Evolutionary conservation across 164 flowering plant species (phyloP).

Genomic region (Vitis amurensis): DNA sequence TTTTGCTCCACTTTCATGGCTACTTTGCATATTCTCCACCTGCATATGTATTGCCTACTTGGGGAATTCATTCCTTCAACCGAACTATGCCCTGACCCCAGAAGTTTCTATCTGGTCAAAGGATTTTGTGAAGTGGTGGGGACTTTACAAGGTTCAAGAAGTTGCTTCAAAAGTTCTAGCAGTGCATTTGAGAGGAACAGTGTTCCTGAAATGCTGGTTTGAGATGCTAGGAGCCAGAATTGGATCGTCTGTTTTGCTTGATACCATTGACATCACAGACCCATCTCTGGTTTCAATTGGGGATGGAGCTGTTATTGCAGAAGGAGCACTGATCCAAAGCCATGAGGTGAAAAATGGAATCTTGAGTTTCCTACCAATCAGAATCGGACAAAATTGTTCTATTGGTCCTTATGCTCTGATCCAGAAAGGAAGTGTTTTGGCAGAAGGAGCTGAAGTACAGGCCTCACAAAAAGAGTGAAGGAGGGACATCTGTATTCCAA

Average conservation of each 20-base stretch:
- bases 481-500: conserved; percentile 26
- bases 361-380: conserved; percentile 56
- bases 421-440: conserved; percentile 61
- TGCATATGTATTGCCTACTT: conserved; percentile 52
- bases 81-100: conserved; percentile 60
- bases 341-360: conserved; percentile 75
- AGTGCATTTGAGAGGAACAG: conserved; percentile 74
- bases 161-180: conserved; percentile 62
- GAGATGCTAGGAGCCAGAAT: conserved; percentile 72
- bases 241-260: conserved; percentile 71
- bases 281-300: conserved; percentile 72
- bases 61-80: conserved; percentile 73
- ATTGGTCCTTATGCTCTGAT: conserved; percentile 70
- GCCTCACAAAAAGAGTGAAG: conserved; percentile 59
- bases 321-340: conserved; percentile 71
- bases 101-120: conserved; percentile 65
- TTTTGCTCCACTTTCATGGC: conserved; percentile 69
- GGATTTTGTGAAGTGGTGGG: conserved; percentile 79
- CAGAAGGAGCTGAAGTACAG: conserved; percentile 41
- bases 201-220: conserved; percentile 75
- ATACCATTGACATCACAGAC: conserved; percentile 71
- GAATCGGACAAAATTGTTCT: conserved; percentile 52
- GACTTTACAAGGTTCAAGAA: conserved; percentile 69
- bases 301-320: conserved; percentile 69
- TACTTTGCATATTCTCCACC: conserved; percentile 55